Percentiles rank a stretch among this genome's conserved stretches.
Evolutionary conservation across 2,329 filamentous ascomycete genomes (phyloP).

Genomic region (Trichoderma koningiopsis): DNA sequence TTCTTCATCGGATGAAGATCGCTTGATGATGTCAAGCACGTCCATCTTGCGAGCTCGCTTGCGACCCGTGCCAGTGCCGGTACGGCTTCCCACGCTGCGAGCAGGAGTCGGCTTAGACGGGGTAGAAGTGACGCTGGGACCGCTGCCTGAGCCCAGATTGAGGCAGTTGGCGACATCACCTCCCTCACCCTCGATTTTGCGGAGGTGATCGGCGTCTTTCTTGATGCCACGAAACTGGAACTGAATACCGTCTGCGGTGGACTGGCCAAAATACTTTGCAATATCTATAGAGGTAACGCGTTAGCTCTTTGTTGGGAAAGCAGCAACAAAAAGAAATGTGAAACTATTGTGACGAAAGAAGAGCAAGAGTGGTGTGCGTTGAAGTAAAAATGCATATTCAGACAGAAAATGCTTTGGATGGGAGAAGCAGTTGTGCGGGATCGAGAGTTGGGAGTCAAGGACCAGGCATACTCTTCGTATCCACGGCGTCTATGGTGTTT

Average conservation of each 20-base stretch:
- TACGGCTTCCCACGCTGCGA: slow-evolving; percentile 29
- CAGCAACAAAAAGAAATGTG: background rate
- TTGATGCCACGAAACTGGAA: slow-evolving; percentile 63
- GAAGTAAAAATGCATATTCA: background rate
- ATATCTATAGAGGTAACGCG: slow-evolving; percentile 51
- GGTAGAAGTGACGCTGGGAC: slow-evolving; percentile 35
- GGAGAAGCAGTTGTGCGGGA: background rate
- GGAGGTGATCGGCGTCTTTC: slow-evolving; percentile 52
- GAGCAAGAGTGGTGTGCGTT: background rate
- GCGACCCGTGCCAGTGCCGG: slow-evolving; percentile 34
- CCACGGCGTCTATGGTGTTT: slow-evolving; percentile 42
- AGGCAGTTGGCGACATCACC: slow-evolving; percentile 50
- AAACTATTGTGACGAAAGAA: background rate
- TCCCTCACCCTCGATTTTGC: slow-evolving; percentile 47
- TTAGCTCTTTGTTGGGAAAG: background rate
- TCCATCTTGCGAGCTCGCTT: slow-evolving; percentile 31
- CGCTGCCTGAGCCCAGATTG: slow-evolving; percentile 29
- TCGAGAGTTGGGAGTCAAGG: background rate
- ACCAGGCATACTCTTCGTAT: slow-evolving; percentile 45
- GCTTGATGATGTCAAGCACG: slow-evolving; percentile 37
- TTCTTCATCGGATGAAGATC: slow-evolving; percentile 33
- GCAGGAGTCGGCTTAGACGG: slow-evolving; percentile 35
- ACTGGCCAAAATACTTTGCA: slow-evolving; percentile 61
- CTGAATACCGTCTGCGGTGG: slow-evolving; percentile 58
- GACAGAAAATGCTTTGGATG: background rate